Evolutionary conservation across 208 protist genomes (phyloP), one percentile per base, ranked within the genome.

Genomic region (Leishmania tropica): DNA sequence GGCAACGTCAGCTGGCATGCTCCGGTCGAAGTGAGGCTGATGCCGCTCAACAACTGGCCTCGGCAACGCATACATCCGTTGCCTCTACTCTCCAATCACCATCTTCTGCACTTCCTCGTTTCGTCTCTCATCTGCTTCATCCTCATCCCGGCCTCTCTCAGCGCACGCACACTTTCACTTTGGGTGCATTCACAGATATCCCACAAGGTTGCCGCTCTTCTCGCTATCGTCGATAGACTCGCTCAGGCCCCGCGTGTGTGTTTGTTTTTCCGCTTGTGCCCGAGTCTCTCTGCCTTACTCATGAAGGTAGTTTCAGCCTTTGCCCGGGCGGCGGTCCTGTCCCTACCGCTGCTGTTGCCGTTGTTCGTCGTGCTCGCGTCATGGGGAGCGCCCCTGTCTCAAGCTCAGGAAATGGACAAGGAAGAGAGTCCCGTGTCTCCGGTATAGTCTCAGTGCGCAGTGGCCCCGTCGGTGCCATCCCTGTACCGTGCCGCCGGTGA

Each of bases 401-500:
- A 76, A n/a, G 73, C 53, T 62, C 48, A 47, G 31, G 51, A 42
- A 21, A 45, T 45, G n/a, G 73, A 31, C 51, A 40, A 56, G 42
- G 51, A 31, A 45, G 31, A 62, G 51, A 37, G 53, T 4, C 51
- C 28, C 13, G 17, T 31, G 48, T n/a, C 47, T 7, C 31, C 4
- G 31, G 73, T 51, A 13, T 51, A 31, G 19, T 19, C 3, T 47
- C 56, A 40, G 11, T 64, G 10, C 15, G 40, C 21, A 65, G 17
- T 79, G 2, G 80, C 79, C 1, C 51, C 58, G 17, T 67, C 84
- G 15, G 86, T 79, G 28, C 71, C 81, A 37, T 87, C 87, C n/a
- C 78, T 86, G 21, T 83, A 84, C 79, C 68, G 68, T 45, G 28
- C 64, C 35, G 78, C 73, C 73, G 75, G 84, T 35, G 81, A 75